These are phyloP conservation scores for Salvia rosmarinus DNA, from an alignment of 257 asterid species.

Conservation along the genomic window DNA sequence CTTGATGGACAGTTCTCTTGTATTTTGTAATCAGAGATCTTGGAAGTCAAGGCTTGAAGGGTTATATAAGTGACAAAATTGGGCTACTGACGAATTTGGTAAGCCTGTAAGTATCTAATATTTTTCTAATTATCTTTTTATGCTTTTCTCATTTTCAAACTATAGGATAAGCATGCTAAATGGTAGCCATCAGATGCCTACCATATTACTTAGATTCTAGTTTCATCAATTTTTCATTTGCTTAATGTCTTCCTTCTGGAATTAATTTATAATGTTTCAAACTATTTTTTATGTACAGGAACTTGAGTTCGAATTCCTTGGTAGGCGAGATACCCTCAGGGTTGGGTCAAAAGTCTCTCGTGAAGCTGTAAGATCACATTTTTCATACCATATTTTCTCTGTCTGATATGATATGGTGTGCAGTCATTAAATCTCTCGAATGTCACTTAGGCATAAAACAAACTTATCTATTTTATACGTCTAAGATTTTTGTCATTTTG, in stretches of 20 bases:
- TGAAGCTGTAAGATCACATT: conserved; percentile 70
- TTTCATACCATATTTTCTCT: neutral
- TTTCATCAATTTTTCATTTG: neutral
- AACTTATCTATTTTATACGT: neutral
- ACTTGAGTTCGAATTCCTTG: conserved; percentile 76
- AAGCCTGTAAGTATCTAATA: conserved; percentile 80
- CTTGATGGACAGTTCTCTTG: neutral
- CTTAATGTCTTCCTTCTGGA: neutral
- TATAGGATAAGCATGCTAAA: neutral
- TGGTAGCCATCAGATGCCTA: neutral
- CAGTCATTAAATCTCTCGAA: neutral
- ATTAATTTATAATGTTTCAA: conserved; percentile 16
- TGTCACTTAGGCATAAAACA: neutral
- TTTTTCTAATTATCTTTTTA: conserved; percentile 16
- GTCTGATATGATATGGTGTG: neutral
- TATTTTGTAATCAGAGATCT: conserved; percentile 67
- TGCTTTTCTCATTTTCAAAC: neutral
- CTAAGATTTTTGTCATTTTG: neutral
- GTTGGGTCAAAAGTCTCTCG: conserved; percentile 82
- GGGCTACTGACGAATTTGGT: conserved; percentile 80
- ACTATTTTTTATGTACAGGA: conserved; percentile 52
- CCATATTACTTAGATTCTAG: neutral
- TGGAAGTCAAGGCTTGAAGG: conserved; percentile 94
- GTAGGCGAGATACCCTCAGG: conserved; percentile 75
- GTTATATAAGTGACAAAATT: conserved; percentile 73